These are phyloP conservation scores for Populus alba DNA, from an alignment of 345 rosid species.

Conservation along the genomic window DNA sequence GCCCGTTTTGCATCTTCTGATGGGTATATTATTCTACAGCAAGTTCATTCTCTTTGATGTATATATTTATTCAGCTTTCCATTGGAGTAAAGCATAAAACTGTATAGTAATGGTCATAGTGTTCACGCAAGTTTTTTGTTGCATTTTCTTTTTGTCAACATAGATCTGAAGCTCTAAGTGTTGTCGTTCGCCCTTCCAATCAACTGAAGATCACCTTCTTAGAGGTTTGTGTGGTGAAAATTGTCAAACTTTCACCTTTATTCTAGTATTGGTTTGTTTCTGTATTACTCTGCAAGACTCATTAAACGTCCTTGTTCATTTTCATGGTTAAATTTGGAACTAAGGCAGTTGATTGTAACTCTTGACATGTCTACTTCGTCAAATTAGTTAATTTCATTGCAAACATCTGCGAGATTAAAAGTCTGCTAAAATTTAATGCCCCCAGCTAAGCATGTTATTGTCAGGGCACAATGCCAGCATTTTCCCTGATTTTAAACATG, in stretches of 20 bases:
- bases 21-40: slow-evolving; percentile 47
- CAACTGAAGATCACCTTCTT: slow-evolving; percentile 90
- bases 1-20: slow-evolving; percentile 84
- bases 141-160: slow-evolving; percentile 13
- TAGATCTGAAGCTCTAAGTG: slow-evolving; percentile 82
- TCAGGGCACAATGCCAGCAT: neutral
- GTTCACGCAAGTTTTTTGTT: neutral
- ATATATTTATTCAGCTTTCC: neutral
- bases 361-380: no score
- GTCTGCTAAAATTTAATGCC: neutral
- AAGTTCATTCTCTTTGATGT: neutral
- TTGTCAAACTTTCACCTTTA: neutral
- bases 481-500: neutral
- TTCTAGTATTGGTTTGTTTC: neutral
- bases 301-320: neutral
- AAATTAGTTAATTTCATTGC: neutral
- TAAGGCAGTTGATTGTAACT: no score
- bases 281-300: neutral
- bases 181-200: slow-evolving; percentile 72
- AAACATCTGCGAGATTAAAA: neutral
- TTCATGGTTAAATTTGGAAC: no score
- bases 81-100: neutral
- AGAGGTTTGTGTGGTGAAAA: slow-evolving; percentile 50
- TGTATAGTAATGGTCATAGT: neutral
- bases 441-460: neutral